Conservation (phyloP, 208 protist species). For the Naegleria lovaniensis region DNA sequence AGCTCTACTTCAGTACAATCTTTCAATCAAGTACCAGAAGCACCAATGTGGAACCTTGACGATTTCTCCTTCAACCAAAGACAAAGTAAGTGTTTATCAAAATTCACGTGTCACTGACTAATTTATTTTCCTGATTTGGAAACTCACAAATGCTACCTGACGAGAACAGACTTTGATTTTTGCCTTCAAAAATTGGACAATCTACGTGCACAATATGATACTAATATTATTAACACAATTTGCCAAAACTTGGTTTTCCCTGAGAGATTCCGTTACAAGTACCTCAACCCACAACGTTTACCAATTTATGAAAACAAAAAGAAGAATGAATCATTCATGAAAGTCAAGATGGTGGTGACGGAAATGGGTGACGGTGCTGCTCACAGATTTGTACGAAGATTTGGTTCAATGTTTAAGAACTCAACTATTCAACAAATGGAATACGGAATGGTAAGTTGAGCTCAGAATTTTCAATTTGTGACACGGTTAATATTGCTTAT, state of each 20-base stretch:
- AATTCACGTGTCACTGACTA: background rate
- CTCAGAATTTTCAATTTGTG: background rate
- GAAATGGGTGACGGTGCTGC: background rate
- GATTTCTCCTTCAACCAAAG: background rate
- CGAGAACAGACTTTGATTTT: background rate
- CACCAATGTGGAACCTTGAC: background rate
- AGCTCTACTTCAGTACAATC: background rate
- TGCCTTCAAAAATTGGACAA: background rate
- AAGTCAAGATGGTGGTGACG: background rate
- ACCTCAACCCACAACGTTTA: background rate
- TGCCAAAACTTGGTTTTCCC: background rate
- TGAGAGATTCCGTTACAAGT: background rate
- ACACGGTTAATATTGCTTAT: background rate
- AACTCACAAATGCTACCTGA: background rate
- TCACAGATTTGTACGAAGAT: background rate
- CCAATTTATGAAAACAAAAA: background rate
- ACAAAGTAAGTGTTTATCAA: background rate
- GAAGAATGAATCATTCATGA: background rate
- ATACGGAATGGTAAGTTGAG: background rate
- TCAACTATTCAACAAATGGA: conserved; percentile 14
- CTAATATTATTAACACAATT: background rate
- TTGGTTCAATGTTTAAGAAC: background rate
- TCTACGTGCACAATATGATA: background rate
- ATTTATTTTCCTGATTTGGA: background rate
- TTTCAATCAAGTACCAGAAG: background rate